Base-by-base conservation (phyloP, 2,329 filamentous ascomycete genomes). In the Sporothrix inflata region DNA sequence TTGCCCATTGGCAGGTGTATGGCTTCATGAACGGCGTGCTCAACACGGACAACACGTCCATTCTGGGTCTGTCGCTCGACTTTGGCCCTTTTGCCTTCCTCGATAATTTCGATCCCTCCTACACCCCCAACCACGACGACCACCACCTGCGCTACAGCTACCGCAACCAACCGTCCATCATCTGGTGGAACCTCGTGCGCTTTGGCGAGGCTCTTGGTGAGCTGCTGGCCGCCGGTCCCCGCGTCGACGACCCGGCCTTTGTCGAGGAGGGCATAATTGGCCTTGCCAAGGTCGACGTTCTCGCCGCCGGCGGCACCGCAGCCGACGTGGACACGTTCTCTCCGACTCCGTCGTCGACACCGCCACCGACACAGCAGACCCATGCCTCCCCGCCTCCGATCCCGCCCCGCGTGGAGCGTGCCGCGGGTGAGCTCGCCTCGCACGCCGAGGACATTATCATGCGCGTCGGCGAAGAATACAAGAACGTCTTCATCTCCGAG, bases 11-110 rank as follows among this genome's bases (percentile, higher is more conserved):
- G 95, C 97, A 99, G 83, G 94, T 94, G 0, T 98, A 98, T 78
- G 96, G 94, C n/a, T 99, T 99, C 83, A 98, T 97, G 87, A 99
- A 99, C 78, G 96, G 96, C 61, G 96, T 99, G 4, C 85, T 99
- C 72, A 99, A 99, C 82, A 98, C 96, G 0, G 96, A 99, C 79
- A 99, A 99, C 80, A 99, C 96, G 0, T 97, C 94, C 0, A 87
- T 99, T 68, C 90, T 90, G 71, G 96, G 96, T 0, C 83, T 99
- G 0, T 95, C 92, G 6, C 91, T 99, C 74, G 96, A 99, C 81
- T 99, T 94, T 79, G 96, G 96, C 0, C 96, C 96, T 0, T 99
- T 99, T 78, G 96, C 96, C 5, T 99, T 99, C 81, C 91, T 99
- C 84, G 96, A 99, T 80, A 94, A 94, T 78, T 99, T 98, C 78